Base-by-base conservation (phyloP, 2,329 filamentous ascomycete species). In the Pseudogymnoascus sp. region DNA sequence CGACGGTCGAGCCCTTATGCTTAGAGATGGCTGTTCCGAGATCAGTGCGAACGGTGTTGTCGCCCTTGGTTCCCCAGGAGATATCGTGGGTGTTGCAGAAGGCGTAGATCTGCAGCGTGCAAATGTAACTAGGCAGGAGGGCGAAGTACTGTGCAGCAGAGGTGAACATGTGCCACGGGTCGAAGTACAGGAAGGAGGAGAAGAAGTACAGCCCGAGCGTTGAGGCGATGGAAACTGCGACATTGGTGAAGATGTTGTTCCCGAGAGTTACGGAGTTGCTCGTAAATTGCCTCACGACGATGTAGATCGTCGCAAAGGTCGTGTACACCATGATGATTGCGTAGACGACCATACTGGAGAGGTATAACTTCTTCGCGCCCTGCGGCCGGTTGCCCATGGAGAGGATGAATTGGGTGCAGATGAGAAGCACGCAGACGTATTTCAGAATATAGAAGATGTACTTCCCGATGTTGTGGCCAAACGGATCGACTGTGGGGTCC, bases 31-130 rank as follows among this genome's bases (percentile, higher is more conserved):
- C 95, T 5, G 90, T 87, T 63, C 95, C 95, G 0, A 99, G 86
- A 73, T 99, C 96, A 7, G 90, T 97, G 75, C 91, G 88, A 71
- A 95, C 88, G 37, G 96, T 87, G 75, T 99, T 99, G 82, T 99
- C 95, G 64, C 95, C 95, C 78, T 99, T 99, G 53, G 95, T 99
- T 50, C 95, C 95, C 95, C 95, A 99, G 0, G 93, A 96, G 19
- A 99, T 92, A 74, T 99, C 95, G 83, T 99, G 95, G 0, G 93
- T 96, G 79, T 99, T 99, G 81, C 95, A 97, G 77, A 99, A 99
- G 46, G 95, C 95, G 77, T 99, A 99, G 19, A 97, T 92, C 76
- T 99, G 95, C 2, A 99, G 83, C 0, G 91, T 97, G 79, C 95
- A 97, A 76, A 99, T 96, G 79, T 97, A 99, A 40, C 83, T 88